Conservation (phyloP, 148 eudicot species). For the Heliamphora exappendiculata region DNA sequence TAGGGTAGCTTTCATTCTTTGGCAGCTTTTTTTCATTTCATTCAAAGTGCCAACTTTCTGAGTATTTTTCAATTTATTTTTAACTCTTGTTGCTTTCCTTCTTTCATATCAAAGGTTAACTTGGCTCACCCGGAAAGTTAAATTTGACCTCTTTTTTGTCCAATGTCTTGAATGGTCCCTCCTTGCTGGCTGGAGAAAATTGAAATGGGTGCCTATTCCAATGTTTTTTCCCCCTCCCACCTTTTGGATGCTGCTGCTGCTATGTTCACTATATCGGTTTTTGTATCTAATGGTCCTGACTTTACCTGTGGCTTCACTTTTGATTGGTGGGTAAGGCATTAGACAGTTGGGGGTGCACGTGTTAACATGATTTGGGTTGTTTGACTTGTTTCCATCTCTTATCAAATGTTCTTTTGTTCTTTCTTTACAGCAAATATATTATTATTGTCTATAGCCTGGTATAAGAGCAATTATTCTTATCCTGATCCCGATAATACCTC, state of each 20-base stretch:
- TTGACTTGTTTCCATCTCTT: neutral
- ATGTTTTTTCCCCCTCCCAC: no score
- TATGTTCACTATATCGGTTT: neutral
- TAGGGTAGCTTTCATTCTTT: slow-evolving; percentile 36
- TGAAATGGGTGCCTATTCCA: neutral
- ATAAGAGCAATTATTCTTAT: neutral
- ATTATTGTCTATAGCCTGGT: neutral
- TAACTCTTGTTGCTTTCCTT: slow-evolving; percentile 5
- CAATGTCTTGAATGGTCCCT: neutral
- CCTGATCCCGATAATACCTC: neutral
- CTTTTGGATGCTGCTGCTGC: slow-evolving; percentile 1
- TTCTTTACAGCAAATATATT: slow-evolving; percentile 1
- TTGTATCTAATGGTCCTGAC: neutral
- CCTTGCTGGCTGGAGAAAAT: neutral
- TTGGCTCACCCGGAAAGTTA: slow-evolving; percentile 1
- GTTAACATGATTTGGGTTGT: slow-evolving; percentile 3
- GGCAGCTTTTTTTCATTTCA: slow-evolving; percentile 20
- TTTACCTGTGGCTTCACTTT: slow-evolving; percentile 5
- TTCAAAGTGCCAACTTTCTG: slow-evolving; percentile 5
- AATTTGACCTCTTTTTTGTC: slow-evolving; percentile 13
- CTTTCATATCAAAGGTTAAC: neutral
- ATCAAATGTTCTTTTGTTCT: slow-evolving; percentile 1
- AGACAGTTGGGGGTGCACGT: slow-evolving; percentile 4
- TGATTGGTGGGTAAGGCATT: neutral
- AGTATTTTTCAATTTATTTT: slow-evolving; percentile 9